Base-by-base conservation (phyloP, 192 early-diverging fungal genomes). In the Anaeromyces robustus region DNA sequence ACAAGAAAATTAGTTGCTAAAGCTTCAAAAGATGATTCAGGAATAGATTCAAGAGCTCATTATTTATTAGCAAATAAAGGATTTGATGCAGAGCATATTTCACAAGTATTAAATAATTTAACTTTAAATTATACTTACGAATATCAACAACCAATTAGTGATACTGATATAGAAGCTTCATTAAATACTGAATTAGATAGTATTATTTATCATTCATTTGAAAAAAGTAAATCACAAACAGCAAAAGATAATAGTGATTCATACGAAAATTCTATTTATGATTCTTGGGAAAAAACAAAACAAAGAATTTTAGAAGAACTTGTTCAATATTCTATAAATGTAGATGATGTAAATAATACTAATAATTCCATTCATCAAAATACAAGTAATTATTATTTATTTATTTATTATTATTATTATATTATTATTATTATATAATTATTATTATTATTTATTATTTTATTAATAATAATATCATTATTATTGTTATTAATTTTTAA, bases 151-250 rank as follows among this genome's bases (percentile, higher is more conserved):
- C 93, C 92, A 2, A 85, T 92, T 29, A 86, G 89, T 79, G 96
- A 97, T 80, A 94, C 92, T 29, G 94, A 96, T 81, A 89, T 96
- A 30, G 94, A 96, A 52, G 90, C 87, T 30, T 96, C 90, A 81
- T 81, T 98, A 84, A 79, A 83, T 31, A 81, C 90, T 92, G 80
- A 92, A 94, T 78, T 92, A 95, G 83, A 92, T 91, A 52, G 43
- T 80, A 89, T 92, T 30, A 92, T 97, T 80, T 82, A 94, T 77
- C 86, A 84, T 34, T 92, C 95, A 0, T 91, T 98, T 77, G 90
- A 96, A 81, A 89, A 88, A 79, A 87, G 89, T 82, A 86, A 83
- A 83, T 32, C 28, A 80, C 81, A 86, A 81, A 92, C 95, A 26
- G 82, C 88, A 37, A 83, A 89, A 34, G 94, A 95, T 79, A 94